These are phyloP conservation scores for Yueomyces sp. DNA, from an alignment of 1,139 yeast genomes.

Conservation along the genomic window DNA sequence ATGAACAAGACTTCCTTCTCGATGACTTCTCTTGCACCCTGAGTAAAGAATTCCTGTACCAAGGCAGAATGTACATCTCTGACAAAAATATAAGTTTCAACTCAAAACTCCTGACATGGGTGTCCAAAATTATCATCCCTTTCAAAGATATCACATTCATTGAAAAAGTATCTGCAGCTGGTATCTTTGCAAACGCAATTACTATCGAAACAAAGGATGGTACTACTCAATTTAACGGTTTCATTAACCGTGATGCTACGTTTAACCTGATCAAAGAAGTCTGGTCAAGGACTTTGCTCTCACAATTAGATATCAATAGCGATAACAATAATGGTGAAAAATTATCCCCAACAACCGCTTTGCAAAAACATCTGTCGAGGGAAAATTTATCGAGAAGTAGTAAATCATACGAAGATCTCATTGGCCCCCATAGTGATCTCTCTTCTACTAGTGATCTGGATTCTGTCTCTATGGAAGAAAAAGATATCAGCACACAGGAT, in stretches of 20 bases:
- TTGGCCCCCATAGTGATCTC: background rate
- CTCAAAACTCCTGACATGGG: constrained; percentile 90
- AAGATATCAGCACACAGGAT: background rate
- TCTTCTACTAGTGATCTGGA: background rate
- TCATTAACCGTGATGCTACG: constrained; percentile 70
- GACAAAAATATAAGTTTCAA: constrained; percentile 77
- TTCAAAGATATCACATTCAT: constrained; percentile 59
- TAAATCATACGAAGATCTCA: background rate
- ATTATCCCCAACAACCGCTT: background rate
- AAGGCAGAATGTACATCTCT: constrained; percentile 79
- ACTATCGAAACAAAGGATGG: constrained; percentile 50
- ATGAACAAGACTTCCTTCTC: constrained; percentile 57
- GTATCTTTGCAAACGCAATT: constrained; percentile 84
- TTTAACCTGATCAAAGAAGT: constrained; percentile 51
- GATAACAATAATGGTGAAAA: background rate
- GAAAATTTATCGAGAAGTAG: background rate
- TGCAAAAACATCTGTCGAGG: background rate
- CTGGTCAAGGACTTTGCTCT: constrained; percentile 30
- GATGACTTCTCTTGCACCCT: constrained; percentile 88
- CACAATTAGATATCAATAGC: background rate
- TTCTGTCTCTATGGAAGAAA: no score
- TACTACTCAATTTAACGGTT: constrained; percentile 68
- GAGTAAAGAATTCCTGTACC: constrained; percentile 77
- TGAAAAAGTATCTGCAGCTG: constrained; percentile 77
- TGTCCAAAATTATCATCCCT: constrained; percentile 64